Base-by-base conservation (phyloP, 306 rosid species). In the Begonia peltatifolia region DNA sequence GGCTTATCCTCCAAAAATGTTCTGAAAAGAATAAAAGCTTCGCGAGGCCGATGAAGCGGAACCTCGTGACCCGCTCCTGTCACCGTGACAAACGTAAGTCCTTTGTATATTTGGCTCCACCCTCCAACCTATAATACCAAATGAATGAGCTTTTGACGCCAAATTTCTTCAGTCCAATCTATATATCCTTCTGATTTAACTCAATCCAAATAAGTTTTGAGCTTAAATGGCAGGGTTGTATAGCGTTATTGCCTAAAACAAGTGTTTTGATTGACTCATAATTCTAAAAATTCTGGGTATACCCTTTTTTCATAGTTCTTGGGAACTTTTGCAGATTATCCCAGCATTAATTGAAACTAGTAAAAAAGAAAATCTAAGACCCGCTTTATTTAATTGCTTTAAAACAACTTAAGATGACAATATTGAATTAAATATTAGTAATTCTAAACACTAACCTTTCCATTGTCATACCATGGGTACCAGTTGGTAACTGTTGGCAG, bases 41-140 rank as follows among this genome's bases (percentile, higher is more conserved):
- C 79, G 11, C 87, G 94, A 6, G 99, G 99, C 52, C 76, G 76
- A 60, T 81, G 94, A 23, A 86, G 94, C 0, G 99, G 96, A 69
- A 86, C 99, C 73, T 86, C 96, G 54, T 92, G 99, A 47, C 99
- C 99, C 5, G 96, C 96, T 60, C 96, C 94, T 20, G 81, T 71
- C 48, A 86, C 74, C 9, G 93, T 83, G 11, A 83, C 96, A 30
- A 86, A 77, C 54, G 96, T 86, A 42, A 90, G 74, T 20, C 94
- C 99, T 74, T 75, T 77, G 65, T 83, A 90, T 42, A 79, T 79
- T 75, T 86, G 95, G 72, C 79, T 75, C 93, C 99, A 83, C 6
- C 99, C 99, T 54, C 99, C 86, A 68, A 86, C 87, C 97, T 90
- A 16, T 16, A 49, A 41, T 16, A 2, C 62, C 57, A 74, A 11